A percentile compares a stretch with the other conserved stretches of the same genome.
Evolutionary conservation across 345 rosid genomes (phyloP).

Genomic region (Passiflora organensis): DNA sequence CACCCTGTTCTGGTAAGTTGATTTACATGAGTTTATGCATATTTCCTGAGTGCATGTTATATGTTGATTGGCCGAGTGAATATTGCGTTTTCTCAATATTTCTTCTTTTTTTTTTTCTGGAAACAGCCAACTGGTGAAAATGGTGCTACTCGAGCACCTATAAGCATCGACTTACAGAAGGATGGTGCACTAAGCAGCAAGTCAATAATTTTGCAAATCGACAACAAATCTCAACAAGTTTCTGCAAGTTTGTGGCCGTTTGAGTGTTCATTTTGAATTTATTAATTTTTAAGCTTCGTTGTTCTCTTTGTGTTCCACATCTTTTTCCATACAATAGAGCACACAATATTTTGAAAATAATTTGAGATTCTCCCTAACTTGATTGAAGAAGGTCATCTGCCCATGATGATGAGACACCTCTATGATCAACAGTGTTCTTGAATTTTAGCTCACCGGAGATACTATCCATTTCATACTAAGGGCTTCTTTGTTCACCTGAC

Average conservation of each 20-base stretch:
- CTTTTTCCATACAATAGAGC: too few species aligned
- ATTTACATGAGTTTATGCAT: constrained; percentile 4
- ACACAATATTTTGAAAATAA: too few species aligned
- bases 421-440: too few species aligned
- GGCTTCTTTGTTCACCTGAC: constrained; percentile 3
- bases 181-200: constrained; percentile 75
- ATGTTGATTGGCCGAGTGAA: constrained; percentile 14
- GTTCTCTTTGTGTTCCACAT: background rate
- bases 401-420: too few species aligned
- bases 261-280: background rate
- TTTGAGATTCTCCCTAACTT: too few species aligned
- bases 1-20: constrained; percentile 87
- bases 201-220: constrained; percentile 74
- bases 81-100: background rate
- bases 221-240: constrained; percentile 86
- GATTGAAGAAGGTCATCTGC: too few species aligned
- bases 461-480: too few species aligned
- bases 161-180: constrained; percentile 57
- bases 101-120: background rate
- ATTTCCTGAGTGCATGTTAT: background rate
- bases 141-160: constrained; percentile 98
- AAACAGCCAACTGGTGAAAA: constrained; percentile 97
- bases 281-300: constrained; percentile 2
- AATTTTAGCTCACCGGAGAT: too few species aligned
- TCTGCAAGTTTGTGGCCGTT: constrained; percentile 68